These are phyloP conservation scores for Russula vinacea DNA, from an alignment of 768 basidiomycete species.

Conservation along the genomic window DNA sequence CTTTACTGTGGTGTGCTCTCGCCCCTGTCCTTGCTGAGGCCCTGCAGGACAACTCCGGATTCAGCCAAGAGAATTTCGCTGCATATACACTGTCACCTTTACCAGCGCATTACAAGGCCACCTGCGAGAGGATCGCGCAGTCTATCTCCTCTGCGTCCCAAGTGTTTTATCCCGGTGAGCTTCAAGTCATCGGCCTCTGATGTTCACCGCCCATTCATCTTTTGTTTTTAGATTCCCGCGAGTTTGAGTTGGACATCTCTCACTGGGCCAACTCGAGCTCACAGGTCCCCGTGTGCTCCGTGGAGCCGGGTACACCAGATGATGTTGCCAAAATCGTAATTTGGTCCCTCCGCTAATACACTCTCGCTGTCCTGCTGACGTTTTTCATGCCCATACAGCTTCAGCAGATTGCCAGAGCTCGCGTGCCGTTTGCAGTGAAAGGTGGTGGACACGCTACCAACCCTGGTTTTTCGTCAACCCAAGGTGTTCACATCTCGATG, in stretches of 20 bases:
- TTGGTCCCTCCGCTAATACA: not conserved
- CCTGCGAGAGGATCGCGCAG: not conserved
- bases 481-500: not conserved
- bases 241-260: constrained; percentile 18
- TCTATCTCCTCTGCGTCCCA: constrained; percentile 11
- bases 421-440: not conserved
- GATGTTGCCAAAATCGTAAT: constrained; percentile 26
- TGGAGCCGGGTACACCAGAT: constrained; percentile 24
- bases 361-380: not conserved
- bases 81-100: not conserved
- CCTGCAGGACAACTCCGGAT: not conserved
- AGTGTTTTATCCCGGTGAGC: constrained; percentile 12
- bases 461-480: not conserved
- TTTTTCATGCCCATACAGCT: not conserved
- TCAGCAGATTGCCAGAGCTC: not conserved
- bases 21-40: not conserved
- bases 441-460: not conserved
- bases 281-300: constrained; percentile 22
- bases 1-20: not conserved
- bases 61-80: not conserved
- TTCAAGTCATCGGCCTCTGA: not conserved
- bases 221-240: constrained; percentile 17
- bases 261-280: constrained; percentile 27
- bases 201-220: too few species aligned
- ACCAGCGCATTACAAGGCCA: not conserved